A percentile compares a stretch with the other conserved stretches of the same genome.
Conservation (phyloP, 805 yeast genomes). For the Teunomyces cretensis region DNA sequence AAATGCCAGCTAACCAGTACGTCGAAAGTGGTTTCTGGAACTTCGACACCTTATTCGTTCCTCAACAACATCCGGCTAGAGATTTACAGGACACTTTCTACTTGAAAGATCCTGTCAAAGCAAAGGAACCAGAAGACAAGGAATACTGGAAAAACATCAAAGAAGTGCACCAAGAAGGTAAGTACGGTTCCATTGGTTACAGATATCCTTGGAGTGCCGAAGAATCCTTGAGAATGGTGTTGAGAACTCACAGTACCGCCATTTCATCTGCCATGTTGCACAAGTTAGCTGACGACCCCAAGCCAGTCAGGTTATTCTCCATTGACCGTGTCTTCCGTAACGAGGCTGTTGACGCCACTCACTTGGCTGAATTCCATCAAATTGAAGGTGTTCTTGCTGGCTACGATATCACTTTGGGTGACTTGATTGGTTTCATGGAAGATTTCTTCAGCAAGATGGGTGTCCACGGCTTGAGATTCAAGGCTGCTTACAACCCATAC, state of each 20-base stretch:
- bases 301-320: slow-evolving; percentile 88
- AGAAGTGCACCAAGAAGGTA: slow-evolving; percentile 85
- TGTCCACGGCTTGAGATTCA: slow-evolving; percentile 90
- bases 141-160: slow-evolving; percentile 75
- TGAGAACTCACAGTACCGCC: slow-evolving; percentile 98
- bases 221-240: slow-evolving; percentile 86
- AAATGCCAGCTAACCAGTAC: slow-evolving; percentile 98
- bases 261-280: slow-evolving; percentile 87
- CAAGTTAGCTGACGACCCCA: slow-evolving; percentile 81
- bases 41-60: slow-evolving; percentile 93
- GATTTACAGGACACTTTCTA: slow-evolving; percentile 98
- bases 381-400: slow-evolving; percentile 99
- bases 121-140: slow-evolving; percentile 80
- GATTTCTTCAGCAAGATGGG: slow-evolving; percentile 97
- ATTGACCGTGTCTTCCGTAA: slow-evolving; percentile 98
- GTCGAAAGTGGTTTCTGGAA: slow-evolving; percentile 99
- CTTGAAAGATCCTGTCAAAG: slow-evolving; percentile 85
- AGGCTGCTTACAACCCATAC: slow-evolving; percentile 98
- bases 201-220: slow-evolving; percentile 95
- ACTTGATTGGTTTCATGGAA: slow-evolving; percentile 97
- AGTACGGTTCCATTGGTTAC: slow-evolving; percentile 94
- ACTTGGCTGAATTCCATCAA: slow-evolving; percentile 98
- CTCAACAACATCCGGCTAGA: slow-evolving; percentile 99
- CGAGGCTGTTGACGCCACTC: slow-evolving; percentile 99
- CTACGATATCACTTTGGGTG: slow-evolving; percentile 91